Evolutionary conservation across 768 basidiomycete genomes (phyloP), one percentile per base, ranked within the genome.

Genomic region (Rhodotorula diobovata): DNA sequence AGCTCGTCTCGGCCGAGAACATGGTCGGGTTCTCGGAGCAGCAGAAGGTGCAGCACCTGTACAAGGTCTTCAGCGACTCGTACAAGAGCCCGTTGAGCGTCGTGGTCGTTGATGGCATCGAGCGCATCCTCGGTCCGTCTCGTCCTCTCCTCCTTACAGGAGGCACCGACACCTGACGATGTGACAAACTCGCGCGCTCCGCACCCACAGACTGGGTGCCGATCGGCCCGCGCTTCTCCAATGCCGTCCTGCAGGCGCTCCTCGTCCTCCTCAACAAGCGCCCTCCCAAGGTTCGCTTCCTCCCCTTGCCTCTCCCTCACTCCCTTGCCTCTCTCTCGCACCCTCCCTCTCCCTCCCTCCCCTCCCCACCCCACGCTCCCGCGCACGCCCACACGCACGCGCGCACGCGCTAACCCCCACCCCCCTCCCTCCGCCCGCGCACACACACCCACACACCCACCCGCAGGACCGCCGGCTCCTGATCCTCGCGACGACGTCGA

Each of bases 31-130:
- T 86, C 80, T 87, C 88, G n/a, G 96, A 98, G 80, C 81, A 84
- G 23, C 91, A 93, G 80, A 98, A 99, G 82, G 89, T 99, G 55
- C 83, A 87, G 0, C 86, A 93, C 5, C 90, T 99, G 78, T 90
- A 87, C 79, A 98, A 94, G 81, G 86, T 93, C 45, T 99, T 99
- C 81, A 84, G 85, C 59, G 96, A 99, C 81, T 93, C 90, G 73
- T 94, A 97, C 81, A 99, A 98, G 85, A 93, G 91, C 84, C 94
- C 95, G 14, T 80, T 94, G 70, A 97, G 95, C 78, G 91, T 98
- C 6, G 87, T 99, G 63, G 92, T 99, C 16, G 89, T 99, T 21
- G 96, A 99, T 79, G 93, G 88, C 75, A 85, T 99, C 68, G 96
- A 99, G 81, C 86, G 95, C 46, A 82, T 99, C 66, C 84, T 99